Base-by-base conservation (phyloP, 73 alveolate genomes). In the Paraurostyla sp. region DNA sequence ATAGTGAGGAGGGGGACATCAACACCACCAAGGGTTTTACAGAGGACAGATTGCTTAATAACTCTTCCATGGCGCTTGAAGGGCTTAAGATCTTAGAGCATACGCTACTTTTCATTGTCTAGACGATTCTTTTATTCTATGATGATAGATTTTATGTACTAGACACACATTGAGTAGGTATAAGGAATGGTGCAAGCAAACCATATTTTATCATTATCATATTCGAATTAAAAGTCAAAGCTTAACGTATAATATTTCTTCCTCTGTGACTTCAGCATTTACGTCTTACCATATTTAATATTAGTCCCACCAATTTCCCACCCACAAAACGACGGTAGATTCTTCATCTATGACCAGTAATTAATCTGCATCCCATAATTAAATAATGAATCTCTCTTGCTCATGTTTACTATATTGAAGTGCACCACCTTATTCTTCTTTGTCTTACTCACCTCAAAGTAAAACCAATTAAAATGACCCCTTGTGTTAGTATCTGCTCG, bases 401-500 rank as follows among this genome's bases (percentile, higher is more conserved):
- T 73, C 71, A 93, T 90, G 92, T 98, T 98, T 78, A 94, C 93
- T 23, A 98, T 98, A 68, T 90, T 94, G 68, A 96, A 86, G 51
- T 91, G 87, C 6, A 96, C 93, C 69, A 68, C 90, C 51, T 85
- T 84, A 22, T 91, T 92, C 68, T 86, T 89, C 71, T 92, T 75
- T 22, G 96, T 94, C 20, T 96, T 94, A 9, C 94, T 71, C 0
- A 98, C 97, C 30, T 93, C 81, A 78, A 97, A 98, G 75, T 97
- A 94, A 87, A 92, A 98, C 99, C 99, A 98, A 76, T 95, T 98
- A 27, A 89, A 92, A 92, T 97, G 95, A 20, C 99, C 99, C 58
- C 94, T 96, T 0, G 99, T 96, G 80, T 98, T 98, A 29, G 99
- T 96, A 94, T 98, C 99, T 50, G 90, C 95, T 93, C 97, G 93